A percentile compares a stretch with the other conserved stretches of the same genome.
phyloP scores from a whole-genome alignment of 805 yeast genomes.

The Hanseniaspora pseudoguilliermondii region DNA sequence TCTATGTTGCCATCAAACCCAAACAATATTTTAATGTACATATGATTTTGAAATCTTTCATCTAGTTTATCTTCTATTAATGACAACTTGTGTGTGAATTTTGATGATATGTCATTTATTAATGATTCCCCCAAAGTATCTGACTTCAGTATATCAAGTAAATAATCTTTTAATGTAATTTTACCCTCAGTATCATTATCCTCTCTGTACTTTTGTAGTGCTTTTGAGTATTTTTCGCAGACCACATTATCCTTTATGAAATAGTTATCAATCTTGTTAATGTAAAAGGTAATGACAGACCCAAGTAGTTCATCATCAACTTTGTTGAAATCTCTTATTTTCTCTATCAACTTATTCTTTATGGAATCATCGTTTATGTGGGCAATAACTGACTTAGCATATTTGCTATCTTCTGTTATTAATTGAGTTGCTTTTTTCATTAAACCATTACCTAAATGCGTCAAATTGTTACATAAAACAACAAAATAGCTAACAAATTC shows the following conservation, averaged over 20 bases:
- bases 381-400: neutral
- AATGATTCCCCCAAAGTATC: neutral
- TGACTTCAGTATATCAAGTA: neutral
- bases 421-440: neutral
- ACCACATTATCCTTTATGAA: neutral
- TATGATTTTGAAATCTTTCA: neutral
- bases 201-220: neutral
- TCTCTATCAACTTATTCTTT: neutral
- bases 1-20: neutral
- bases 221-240: neutral
- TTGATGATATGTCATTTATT: neutral
- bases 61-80: neutral
- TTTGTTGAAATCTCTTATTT: neutral
- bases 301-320: neutral
- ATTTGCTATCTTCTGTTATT: neutral
- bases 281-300: neutral
- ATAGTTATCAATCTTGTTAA: neutral
- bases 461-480: neutral
- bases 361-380: neutral
- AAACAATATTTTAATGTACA: neutral
- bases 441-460: neutral
- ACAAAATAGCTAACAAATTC: neutral
- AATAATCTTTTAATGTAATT: neutral
- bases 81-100: neutral
- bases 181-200: neutral